Conservation (phyloP, 768 basidiomycete species). For the Hericium coralloides region DNA sequence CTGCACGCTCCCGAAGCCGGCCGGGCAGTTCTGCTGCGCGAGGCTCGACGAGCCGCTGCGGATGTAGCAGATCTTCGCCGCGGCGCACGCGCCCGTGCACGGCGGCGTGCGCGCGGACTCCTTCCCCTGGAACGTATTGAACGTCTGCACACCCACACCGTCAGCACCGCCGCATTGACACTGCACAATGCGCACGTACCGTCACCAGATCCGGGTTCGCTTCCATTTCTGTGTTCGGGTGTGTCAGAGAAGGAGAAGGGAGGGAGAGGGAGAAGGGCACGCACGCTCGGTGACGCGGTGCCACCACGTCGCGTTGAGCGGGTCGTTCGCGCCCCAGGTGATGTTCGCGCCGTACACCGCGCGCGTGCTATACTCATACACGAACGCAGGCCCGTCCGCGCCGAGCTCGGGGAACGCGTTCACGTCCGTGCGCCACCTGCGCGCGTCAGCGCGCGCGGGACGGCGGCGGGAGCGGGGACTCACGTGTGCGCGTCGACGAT, state of each 20-base stretch:
- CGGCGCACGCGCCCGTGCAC: constrained; percentile 53
- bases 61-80: constrained; percentile 70
- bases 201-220: constrained; percentile 46
- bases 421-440: constrained; percentile 61
- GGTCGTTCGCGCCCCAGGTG: constrained; percentile 53
- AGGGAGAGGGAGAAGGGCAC: constrained; percentile 11
- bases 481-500: constrained; percentile 73
- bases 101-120: constrained; percentile 41
- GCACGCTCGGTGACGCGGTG: constrained; percentile 67
- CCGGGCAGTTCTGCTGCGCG: constrained; percentile 46
- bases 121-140: constrained; percentile 69
- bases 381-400: constrained; percentile 50
- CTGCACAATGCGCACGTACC: constrained; percentile 23
- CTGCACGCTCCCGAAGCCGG: constrained; percentile 61
- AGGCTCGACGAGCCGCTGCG: constrained; percentile 64
- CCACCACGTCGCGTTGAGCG: constrained; percentile 80
- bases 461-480: constrained; percentile 11
- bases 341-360: constrained; percentile 53
- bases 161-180: background rate
- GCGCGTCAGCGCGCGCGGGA: background rate
- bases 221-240: constrained; percentile 43
- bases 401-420: constrained; percentile 50
- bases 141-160: constrained; percentile 31
- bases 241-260: background rate
- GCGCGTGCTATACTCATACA: constrained; percentile 61